These are phyloP conservation scores for Bipolaris oryzae DNA, from an alignment of 2,329 filamentous ascomycete genomes.

Conservation along the genomic window DNA sequence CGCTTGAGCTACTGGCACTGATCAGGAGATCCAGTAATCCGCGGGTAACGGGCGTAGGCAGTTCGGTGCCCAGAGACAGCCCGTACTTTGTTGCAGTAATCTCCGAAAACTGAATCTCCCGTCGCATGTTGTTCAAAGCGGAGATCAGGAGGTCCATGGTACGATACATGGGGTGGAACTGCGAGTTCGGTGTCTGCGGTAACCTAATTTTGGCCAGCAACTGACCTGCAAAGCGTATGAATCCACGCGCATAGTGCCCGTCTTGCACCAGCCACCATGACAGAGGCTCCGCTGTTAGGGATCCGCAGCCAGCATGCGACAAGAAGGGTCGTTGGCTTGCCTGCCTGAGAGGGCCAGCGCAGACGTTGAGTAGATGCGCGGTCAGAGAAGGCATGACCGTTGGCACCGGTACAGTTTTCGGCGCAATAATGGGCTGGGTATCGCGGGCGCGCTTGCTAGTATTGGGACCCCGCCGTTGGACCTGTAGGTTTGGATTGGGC, in stretches of 20 bases:
- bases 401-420: slow-evolving; percentile 29
- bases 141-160: slow-evolving; percentile 68
- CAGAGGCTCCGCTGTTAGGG: slow-evolving; percentile 61
- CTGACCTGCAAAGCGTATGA: slow-evolving; percentile 70
- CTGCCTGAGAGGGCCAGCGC: slow-evolving; percentile 54
- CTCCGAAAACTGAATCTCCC: slow-evolving; percentile 72
- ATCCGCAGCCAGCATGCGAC: slow-evolving; percentile 66
- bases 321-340: slow-evolving; percentile 73
- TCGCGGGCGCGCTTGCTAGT: slow-evolving; percentile 46
- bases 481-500: slow-evolving; percentile 57
- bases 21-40: slow-evolving; percentile 66
- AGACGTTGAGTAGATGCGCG: slow-evolving; percentile 60
- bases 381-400: slow-evolving; percentile 59
- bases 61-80: slow-evolving; percentile 57
- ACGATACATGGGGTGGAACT: slow-evolving; percentile 59
- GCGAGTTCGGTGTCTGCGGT: slow-evolving; percentile 52
- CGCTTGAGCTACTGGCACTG: slow-evolving; percentile 58
- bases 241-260: slow-evolving; percentile 72
- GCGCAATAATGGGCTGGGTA: slow-evolving; percentile 46
- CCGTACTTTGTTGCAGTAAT: slow-evolving; percentile 66
- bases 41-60: slow-evolving; percentile 57
- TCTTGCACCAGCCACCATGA: slow-evolving; percentile 75
- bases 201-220: slow-evolving; percentile 67
- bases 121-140: slow-evolving; percentile 68
- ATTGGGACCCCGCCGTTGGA: slow-evolving; percentile 53